Conservation (phyloP, 495 filamentous ascomycete genomes). For the Tuber melanosporum region DNA sequence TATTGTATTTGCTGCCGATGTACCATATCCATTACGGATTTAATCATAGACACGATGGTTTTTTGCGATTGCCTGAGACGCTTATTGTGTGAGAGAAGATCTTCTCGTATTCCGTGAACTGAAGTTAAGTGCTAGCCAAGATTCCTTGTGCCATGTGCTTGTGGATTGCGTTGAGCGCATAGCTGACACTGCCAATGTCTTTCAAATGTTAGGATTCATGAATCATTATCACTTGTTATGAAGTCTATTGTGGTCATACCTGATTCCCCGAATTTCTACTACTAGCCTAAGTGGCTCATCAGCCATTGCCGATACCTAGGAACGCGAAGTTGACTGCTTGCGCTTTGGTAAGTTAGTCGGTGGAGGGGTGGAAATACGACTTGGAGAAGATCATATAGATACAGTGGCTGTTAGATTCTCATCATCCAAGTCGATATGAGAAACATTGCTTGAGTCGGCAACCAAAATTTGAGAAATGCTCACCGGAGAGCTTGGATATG, state of each 20-base stretch:
- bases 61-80: neutral
- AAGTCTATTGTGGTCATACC: no score
- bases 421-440: no score
- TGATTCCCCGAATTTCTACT: neutral
- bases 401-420: no score
- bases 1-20: neutral
- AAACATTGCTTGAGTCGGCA: no score
- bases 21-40: neutral
- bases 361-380: no score
- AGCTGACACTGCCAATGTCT: neutral
- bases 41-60: neutral
- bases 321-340: no score
- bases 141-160: neutral
- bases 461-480: no score
- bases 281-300: neutral
- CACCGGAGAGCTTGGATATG: no score
- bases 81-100: neutral
- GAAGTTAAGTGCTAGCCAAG: neutral
- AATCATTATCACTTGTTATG: neutral
- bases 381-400: no score
- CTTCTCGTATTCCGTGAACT: neutral
- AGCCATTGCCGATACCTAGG: no score
- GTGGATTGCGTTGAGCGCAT: neutral
- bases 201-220: neutral
- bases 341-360: no score